Evolutionary conservation across 441 rosid genomes (phyloP), one percentile per base, ranked within the genome.

Genomic region (Capsella rubella): DNA sequence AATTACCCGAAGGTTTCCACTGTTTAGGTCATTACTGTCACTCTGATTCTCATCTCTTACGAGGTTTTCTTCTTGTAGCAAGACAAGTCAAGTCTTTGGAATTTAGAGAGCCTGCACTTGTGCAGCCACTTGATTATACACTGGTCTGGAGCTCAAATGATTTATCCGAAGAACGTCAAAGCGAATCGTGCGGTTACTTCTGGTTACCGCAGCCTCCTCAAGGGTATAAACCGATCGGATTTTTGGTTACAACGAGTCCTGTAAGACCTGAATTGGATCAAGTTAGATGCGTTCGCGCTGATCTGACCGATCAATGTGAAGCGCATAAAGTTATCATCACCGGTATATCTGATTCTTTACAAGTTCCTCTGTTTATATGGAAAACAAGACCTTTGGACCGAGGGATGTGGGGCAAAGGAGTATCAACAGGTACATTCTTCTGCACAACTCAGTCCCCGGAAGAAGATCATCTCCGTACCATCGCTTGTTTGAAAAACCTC

Each of bases 181-280:
- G 67, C 62, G 87, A 80, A 6, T 75, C 78, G 67, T 39, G 6
- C 16, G 95, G 89, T 73, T 92, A 82, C 83, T 87, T 95, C 85
- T 91, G 97, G 99, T 49, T 88, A 55, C 99, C 98, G 14, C 75
- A 79, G 69, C 79, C 97, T 34, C 96, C 96, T 2, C 81, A 82
- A 66, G 97, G 95, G 29, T 90, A 90, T 56, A 86, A 83, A 74
- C 43, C 92, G 1, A 21, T 87, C 43, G 97, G 99, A 14, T 81
- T 63, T 75, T 47, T 95, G 78, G 98, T 92, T 61, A 91, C 97
- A 45, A 69, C 79, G 54, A 81, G 70, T 2, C 80, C 90, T 0
- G 49, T 43, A 1, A 88, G 82, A 69, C 97, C 99, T 40, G 82
- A 69, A 8, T 46, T 89, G 79, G 87, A 88, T 74, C 88, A 89